These are phyloP conservation scores for Kingdonia uniflora DNA, from an alignment of 164 flowering plant genomes.

Conservation along the genomic window DNA sequence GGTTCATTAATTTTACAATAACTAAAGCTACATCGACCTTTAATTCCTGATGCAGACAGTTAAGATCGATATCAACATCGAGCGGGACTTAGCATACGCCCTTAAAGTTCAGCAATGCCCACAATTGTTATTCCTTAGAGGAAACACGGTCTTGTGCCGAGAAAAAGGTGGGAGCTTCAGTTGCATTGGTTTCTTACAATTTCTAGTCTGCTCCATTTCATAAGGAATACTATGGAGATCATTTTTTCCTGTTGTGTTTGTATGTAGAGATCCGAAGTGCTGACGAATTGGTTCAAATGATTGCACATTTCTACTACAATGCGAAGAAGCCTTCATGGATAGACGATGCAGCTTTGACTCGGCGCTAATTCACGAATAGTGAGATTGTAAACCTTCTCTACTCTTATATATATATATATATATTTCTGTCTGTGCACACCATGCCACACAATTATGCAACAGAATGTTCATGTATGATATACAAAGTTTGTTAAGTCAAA, in stretches of 20 bases:
- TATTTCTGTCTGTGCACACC: too few relatives aligned
- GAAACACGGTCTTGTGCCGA: conserved; percentile 66
- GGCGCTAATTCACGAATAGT: background rate
- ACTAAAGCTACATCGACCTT: background rate
- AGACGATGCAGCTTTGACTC: conserved; percentile 23
- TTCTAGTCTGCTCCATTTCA: background rate
- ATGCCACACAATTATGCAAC: too few relatives aligned
- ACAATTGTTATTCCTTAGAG: conserved; percentile 69
- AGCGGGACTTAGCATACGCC: conserved; percentile 90
- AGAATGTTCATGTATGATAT: too few relatives aligned
- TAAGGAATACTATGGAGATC: background rate
- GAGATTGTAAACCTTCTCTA: too few relatives aligned
- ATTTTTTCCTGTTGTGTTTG: background rate
- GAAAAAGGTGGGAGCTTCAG: conserved; percentile 50
- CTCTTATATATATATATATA: too few relatives aligned
- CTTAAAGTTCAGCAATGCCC: conserved; percentile 80
- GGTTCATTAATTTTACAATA: background rate
- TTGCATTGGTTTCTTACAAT: background rate
- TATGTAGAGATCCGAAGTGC: conserved; percentile 57
- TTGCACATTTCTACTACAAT: conserved; percentile 85
- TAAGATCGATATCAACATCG: conserved; percentile 85
- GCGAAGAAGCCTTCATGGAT: conserved; percentile 83
- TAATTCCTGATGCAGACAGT: conserved; percentile 42
- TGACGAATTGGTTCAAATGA: conserved; percentile 83
- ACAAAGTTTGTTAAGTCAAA: too few relatives aligned